These are phyloP conservation scores for Aureobasidium sp. DNA, from an alignment of 2,329 filamentous ascomycete species.

Conservation along the genomic window DNA sequence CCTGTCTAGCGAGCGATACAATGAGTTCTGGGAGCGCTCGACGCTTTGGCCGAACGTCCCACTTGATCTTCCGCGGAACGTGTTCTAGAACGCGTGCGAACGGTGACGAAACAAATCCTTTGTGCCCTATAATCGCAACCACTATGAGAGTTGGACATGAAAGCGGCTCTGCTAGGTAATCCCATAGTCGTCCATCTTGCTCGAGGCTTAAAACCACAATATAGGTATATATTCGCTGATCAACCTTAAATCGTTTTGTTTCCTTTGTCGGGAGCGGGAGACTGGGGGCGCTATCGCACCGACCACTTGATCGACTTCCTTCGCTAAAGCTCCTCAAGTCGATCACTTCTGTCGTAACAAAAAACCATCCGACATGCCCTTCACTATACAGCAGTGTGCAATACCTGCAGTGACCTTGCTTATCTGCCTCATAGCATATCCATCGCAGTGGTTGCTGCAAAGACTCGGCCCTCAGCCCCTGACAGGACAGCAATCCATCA, in stretches of 20 bases:
- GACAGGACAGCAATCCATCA: constrained; percentile 47
- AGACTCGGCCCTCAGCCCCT: constrained; percentile 53
- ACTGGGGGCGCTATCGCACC: not conserved
- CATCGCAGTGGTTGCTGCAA: constrained; percentile 64
- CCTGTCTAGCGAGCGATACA: not conserved
- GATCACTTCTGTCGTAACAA: not conserved
- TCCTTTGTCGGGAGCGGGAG: not conserved
- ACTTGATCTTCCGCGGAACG: not conserved
- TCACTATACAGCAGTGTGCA: constrained; percentile 42
- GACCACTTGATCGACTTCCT: not conserved
- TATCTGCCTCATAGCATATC: constrained; percentile 63
- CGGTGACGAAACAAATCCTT: not conserved
- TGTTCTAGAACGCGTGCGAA: not conserved
- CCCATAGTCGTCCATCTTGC: not conserved
- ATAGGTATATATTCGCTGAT: not conserved
- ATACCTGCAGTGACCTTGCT: constrained; percentile 62
- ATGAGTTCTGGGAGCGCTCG: not conserved
- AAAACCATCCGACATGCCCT: constrained; percentile 1
- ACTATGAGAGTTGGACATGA: not conserved
- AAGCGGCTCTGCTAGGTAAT: not conserved
- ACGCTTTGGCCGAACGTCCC: not conserved
- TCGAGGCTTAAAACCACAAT: not conserved
- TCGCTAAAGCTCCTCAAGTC: not conserved
- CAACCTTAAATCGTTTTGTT: not conserved
- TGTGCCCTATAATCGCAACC: not conserved